These are phyloP conservation scores for Aspergillus sp. DNA, from an alignment of 2,329 filamentous ascomycete species.

Conservation along the genomic window DNA sequence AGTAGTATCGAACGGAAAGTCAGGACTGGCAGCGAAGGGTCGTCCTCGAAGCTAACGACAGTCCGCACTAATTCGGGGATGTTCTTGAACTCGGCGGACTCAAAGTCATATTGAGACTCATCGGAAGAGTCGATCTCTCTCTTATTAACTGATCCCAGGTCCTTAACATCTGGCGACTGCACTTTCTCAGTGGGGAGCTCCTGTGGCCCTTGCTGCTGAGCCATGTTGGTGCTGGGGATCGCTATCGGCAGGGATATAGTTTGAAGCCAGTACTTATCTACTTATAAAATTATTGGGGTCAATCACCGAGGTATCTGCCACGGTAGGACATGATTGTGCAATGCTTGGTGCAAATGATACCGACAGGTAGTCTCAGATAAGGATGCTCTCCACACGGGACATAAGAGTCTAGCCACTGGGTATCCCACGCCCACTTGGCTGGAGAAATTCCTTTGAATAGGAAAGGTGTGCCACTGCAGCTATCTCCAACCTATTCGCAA, in stretches of 20 bases:
- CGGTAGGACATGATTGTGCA: background rate
- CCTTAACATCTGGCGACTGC: background rate
- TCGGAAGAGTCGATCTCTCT: background rate
- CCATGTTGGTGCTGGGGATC: background rate
- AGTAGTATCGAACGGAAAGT: background rate
- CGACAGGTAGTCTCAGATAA: background rate
- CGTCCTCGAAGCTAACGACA: constrained; percentile 1
- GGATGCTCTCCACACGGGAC: background rate
- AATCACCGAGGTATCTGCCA: background rate
- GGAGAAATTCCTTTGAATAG: background rate
- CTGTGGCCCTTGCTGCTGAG: background rate
- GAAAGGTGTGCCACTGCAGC: background rate
- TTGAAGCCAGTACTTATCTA: background rate
- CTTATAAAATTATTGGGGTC: background rate
- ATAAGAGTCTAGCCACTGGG: background rate
- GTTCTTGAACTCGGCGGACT: background rate
- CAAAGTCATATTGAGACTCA: background rate
- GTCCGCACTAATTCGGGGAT: constrained; percentile 1
- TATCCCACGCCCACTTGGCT: background rate
- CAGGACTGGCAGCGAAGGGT: background rate
- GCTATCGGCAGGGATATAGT: background rate
- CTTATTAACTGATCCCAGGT: background rate
- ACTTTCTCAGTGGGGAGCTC: background rate
- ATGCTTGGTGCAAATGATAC: background rate
- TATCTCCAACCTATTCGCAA: background rate